Evolutionary conservation across 139 green algal species (phyloP).

Genomic region (Yamagishiella unicocca): DNA sequence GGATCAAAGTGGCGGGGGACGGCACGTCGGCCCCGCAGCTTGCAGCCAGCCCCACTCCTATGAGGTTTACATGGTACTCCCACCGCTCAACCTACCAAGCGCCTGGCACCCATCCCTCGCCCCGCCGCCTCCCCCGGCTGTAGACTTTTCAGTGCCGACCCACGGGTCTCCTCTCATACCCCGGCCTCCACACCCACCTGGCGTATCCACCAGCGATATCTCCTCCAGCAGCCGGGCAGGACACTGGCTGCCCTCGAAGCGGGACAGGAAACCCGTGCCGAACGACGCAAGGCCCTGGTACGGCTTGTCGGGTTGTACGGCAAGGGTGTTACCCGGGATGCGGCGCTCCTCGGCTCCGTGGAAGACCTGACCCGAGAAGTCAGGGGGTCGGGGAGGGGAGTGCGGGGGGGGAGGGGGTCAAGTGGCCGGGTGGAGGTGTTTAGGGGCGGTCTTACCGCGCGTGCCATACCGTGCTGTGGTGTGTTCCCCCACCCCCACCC

Average conservation of each 20-base stretch:
- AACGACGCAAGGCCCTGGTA: conserved; percentile 81
- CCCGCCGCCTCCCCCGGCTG: neutral
- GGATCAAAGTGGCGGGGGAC: neutral
- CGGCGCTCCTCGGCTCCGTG: conserved; percentile 53
- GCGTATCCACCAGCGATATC: conserved; percentile 89
- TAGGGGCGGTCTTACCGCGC: too few relatives aligned
- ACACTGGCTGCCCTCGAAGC: conserved; percentile 91
- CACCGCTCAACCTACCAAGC: too few relatives aligned
- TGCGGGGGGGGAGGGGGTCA: neutral
- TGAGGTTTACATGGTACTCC: too few relatives aligned
- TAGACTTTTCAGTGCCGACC: neutral
- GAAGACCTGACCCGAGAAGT: conserved; percentile 14
- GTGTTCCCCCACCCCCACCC: neutral
- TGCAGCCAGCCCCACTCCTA: too few relatives aligned
- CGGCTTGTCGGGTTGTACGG: conserved; percentile 94
- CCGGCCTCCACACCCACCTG: conserved; percentile 59
- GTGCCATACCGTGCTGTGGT: neutral
- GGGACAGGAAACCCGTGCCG: conserved; percentile 92
- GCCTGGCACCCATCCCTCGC: too few relatives aligned
- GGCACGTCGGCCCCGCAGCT: too few relatives aligned
- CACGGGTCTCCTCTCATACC: too few relatives aligned
- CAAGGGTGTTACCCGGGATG: conserved; percentile 97
- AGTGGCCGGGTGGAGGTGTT: too few relatives aligned
- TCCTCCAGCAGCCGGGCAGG: conserved; percentile 91
- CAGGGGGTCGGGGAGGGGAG: neutral